Percentiles rank a stretch among this genome's conserved stretches.
Conservation (phyloP, 768 basidiomycete species). For the Brasilioporus rufonigricans region DNA sequence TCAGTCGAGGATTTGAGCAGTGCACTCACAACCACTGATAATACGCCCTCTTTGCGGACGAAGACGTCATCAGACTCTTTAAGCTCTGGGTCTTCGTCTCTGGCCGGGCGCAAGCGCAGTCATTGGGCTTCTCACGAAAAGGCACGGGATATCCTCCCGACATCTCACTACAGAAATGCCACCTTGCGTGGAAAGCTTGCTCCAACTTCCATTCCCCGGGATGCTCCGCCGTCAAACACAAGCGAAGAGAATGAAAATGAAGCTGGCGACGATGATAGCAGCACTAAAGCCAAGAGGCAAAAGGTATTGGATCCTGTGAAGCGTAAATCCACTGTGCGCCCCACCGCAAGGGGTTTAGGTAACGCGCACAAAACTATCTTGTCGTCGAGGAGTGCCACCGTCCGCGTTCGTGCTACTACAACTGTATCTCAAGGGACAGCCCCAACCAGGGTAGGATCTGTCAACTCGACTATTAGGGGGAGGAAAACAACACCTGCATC, state of each 20-base stretch:
- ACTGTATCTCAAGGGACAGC: constrained; percentile 8
- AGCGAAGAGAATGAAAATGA: constrained; percentile 23
- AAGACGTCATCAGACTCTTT: constrained; percentile 44
- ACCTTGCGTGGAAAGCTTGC: constrained; percentile 27
- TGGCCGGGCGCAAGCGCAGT: constrained; percentile 43
- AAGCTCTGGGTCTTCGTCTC: constrained; percentile 36
- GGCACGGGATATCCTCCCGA: neutral
- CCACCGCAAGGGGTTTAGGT: constrained; percentile 11
- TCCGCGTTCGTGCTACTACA: constrained; percentile 10
- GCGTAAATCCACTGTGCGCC: constrained; percentile 29
- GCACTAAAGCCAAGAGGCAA: constrained; percentile 23
- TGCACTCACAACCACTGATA: constrained; percentile 38
- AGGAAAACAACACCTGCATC: constrained; percentile 9
- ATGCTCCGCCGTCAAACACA: constrained; percentile 19
- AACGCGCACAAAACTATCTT: constrained; percentile 13
- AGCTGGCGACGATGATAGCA: constrained; percentile 4
- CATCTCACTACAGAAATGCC: constrained; percentile 18
- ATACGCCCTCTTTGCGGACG: constrained; percentile 38
- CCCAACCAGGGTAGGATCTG: constrained; percentile 12
- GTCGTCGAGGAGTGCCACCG: constrained; percentile 7
- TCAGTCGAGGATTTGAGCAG: constrained; percentile 30
- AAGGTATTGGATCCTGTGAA: constrained; percentile 24
- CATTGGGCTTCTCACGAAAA: constrained; percentile 11
- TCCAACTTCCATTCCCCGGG: constrained; percentile 1
- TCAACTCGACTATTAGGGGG: constrained; percentile 9